A percentile compares a stretch with the other conserved stretches of the same genome.
Evolutionary conservation across 2,329 filamentous ascomycete species (phyloP).

Genomic region (Pseudogymnoascus sp.): DNA sequence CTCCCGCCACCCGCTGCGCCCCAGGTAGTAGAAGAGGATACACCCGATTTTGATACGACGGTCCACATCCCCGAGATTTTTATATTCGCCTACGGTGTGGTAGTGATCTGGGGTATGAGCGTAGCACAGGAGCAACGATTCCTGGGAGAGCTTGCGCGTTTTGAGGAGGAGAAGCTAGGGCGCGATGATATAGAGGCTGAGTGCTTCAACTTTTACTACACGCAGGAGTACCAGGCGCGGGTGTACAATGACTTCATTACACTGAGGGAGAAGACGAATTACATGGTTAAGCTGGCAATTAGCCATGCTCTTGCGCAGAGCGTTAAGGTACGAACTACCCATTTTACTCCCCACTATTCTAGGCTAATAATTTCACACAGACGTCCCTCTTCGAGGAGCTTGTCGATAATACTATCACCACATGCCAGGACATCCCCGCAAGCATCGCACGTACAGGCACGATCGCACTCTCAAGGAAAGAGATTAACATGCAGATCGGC

Average conservation of each 20-base stretch:
- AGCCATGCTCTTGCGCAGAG: conserved; percentile 92
- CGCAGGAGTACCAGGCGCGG: conserved; percentile 89
- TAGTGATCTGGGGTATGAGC: conserved; percentile 98
- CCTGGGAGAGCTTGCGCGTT: conserved; percentile 87
- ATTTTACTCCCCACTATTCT: not conserved
- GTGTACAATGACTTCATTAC: conserved; percentile 99
- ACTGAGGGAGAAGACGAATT: conserved; percentile 84
- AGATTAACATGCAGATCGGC: conserved; percentile 99
- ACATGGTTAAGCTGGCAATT: conserved; percentile 97
- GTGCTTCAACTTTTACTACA: conserved; percentile 99
- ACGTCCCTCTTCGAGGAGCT: conserved; percentile 95
- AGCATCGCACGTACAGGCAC: conserved; percentile 90
- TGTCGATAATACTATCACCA: conserved; percentile 86
- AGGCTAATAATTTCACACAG: conserved; percentile 34
- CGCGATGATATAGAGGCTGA: conserved; percentile 90
- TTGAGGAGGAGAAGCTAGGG: conserved; percentile 82
- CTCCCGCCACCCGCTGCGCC: not conserved
- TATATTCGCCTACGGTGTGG: conserved; percentile 93
- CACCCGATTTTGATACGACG: conserved; percentile 72
- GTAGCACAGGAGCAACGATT: conserved; percentile 83
- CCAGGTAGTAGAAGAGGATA: conserved; percentile 31
- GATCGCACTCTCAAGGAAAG: conserved; percentile 75
- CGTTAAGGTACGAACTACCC: conserved; percentile 60
- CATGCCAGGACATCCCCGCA: conserved; percentile 85
- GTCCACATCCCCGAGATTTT: conserved; percentile 94